These are phyloP conservation scores for Xylariomycetidae sp. DNA, from an alignment of 2,329 filamentous ascomycete genomes.

Conservation along the genomic window DNA sequence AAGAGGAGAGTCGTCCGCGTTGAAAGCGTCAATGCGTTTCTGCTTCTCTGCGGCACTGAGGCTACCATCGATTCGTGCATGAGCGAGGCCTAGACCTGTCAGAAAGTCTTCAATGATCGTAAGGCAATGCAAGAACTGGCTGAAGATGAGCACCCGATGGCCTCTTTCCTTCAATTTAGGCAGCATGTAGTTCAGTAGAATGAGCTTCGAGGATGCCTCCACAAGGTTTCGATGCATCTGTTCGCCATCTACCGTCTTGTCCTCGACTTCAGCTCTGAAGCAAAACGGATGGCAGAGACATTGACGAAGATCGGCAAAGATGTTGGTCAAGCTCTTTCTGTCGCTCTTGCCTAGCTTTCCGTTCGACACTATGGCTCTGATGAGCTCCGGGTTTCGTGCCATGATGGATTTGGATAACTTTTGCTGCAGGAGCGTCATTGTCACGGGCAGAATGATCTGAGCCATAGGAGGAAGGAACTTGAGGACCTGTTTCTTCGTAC, in stretches of 20 bases:
- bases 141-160: constrained; percentile 90
- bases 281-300: constrained; percentile 95
- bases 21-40: constrained; percentile 89
- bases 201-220: constrained; percentile 84
- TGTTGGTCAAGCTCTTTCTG: constrained; percentile 81
- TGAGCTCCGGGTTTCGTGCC: constrained; percentile 81
- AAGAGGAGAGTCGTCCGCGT: constrained; percentile 71
- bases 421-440: constrained; percentile 90
- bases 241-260: constrained; percentile 54
- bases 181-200: constrained; percentile 77
- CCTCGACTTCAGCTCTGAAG: constrained; percentile 86
- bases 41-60: constrained; percentile 83
- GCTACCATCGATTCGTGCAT: constrained; percentile 79
- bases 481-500: constrained; percentile 86
- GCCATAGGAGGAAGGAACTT: constrained; percentile 90
- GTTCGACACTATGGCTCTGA: constrained; percentile 76
- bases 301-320: constrained; percentile 90
- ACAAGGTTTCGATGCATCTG: constrained; percentile 74
- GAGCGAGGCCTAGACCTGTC: constrained; percentile 63
- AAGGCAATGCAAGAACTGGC: constrained; percentile 85
- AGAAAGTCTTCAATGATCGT: constrained; percentile 92
- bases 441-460: constrained; percentile 93
- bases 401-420: constrained; percentile 92
- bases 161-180: constrained; percentile 80
- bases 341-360: constrained; percentile 63